Base-by-base conservation (phyloP, 1,284 basidiomycete species). In the Sanguinoderma infundibulare region DNA sequence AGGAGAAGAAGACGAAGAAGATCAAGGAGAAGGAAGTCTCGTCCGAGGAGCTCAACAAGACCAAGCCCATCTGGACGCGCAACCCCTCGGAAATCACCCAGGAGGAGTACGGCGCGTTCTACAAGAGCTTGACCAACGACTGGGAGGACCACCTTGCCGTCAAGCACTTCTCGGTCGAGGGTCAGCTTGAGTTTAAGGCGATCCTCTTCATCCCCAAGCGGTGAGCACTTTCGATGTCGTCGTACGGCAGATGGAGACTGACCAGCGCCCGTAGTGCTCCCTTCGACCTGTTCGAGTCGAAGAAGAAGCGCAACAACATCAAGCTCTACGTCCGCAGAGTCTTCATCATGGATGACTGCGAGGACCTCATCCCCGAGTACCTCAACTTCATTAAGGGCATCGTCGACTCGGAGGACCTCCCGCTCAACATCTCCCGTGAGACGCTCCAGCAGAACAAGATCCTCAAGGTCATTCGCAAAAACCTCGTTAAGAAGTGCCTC, bases 231-330 rank as follows among this genome's bases (percentile, higher is more conserved):
- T 34, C 39, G 14, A 7, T 4, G 12, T n/a, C 20, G 22, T 22
- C 14, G 12, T 9, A 28, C 59, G 24, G 28, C 20, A 8, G 59
- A 42, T 30, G 20, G 3, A 5, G 3, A 59, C 0, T 56, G 53
- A 54, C 26, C 5, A 10, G 8, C 56, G 40, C 59, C 62, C 46
- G 56, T 59, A 95, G 94, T 67, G 96, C 96, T 49, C 96, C 97
- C 59, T 99, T 99, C 79, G 98, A 99, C 76, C 91, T 99, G 79
- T 99, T 99, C 81, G 98, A 99, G 86, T 94, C 93, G 70, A 99
- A 99, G 93, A 99, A 99, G 94, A 99, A 99, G 90, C 94, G 97
- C 75, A 98, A 98, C 89, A 99, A 98, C 92, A 98, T 99, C 87
- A 99, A 99, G 86, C 95, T 99, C 78, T 99, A 99, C 79, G 98